Evolutionary conservation across 192 early-diverging fungal species (phyloP), one percentile per base, ranked within the genome.

Genomic region (Backusella macrospora): DNA sequence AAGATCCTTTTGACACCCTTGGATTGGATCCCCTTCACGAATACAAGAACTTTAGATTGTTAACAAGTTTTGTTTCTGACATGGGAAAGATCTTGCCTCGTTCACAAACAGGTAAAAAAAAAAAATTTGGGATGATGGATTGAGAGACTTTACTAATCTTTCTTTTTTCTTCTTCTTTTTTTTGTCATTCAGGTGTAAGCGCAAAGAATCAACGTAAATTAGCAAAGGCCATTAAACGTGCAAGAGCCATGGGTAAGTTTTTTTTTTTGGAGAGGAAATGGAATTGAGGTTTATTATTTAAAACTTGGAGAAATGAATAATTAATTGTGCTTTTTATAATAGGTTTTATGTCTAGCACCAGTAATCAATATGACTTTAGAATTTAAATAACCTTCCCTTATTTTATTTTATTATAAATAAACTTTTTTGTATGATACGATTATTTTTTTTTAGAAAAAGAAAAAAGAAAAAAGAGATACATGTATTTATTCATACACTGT

Each of bases 161-260:
- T n/a, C n/a, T n/a, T n/a, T n/a, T n/a, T n/a, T n/a, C n/a, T n/a
- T n/a, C n/a, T 34, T 21, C 37, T 42, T 59, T 21, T 48, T 43
- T 38, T 70, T 55, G 37, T 4, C 23, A 37, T 71, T 12, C 79
- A 84, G 83, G 83, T 48, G 62, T 82, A 21, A 78, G 66, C 16
- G 78, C 81, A 66, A 84, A 82, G 44, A 82, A 82, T 48, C 83
- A 84, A 71, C 81, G 83, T 69, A 84, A 84, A 73, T 64, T 84
- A 13, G 83, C 83, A 16, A 71, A 80, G 42, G 80, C 83, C 18
- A 78, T 84, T 37, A 84, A 82, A 68, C 78, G 83, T 67, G 81
- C 83, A 34, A 73, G 83, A 66, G 81, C 83, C 23, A 80, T 84
- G 74, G 83, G 83, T 73, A 75, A 72, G 62, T 66, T 14, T 12